Evolutionary conservation across 2,329 filamentous ascomycete genomes (phyloP), one percentile per base, ranked within the genome.

Genomic region (Thielaviopsis euricoi): DNA sequence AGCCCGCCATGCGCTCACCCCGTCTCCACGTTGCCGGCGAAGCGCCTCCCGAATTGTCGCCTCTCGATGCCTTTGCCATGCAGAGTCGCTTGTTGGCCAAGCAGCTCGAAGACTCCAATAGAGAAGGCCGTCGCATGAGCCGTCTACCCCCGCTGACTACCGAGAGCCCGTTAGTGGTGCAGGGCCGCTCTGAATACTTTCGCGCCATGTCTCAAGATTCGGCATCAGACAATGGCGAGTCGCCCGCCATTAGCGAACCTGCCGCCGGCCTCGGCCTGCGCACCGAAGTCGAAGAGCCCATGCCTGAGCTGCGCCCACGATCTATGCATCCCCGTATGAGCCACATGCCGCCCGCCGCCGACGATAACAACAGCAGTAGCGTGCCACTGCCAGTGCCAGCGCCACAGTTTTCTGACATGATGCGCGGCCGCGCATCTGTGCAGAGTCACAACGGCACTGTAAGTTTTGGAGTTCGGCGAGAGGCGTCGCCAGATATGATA

Each of bases 1-100:
- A 58, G 19, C 76, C 76, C 57, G 78, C 80, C n/a, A 70, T 84
- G 37, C 76, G 77, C 62, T 89, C 86, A n/a, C 86, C 86, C 49
- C 83, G 86, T 61, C 73, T 89, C 60, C 85, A 89, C 69, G 77
- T 87, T 59, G 85, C 86, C 59, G 87, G 87, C 61, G 87, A 91
- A 64, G 79, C 86, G 1, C 91, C 93, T 21, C 93, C 93, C 5
- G 87, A 93, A 56, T 77, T 97, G 58, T 97, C 93, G 7, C 93
- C 93, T 12, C 79, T 98, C 63, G 93, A 98, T 76, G 91, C 91
- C 53, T 94, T 98, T 68, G 91, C 91, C 22, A 78, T 91, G 62
- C 91, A 97, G 67, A 94, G 90, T 65, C 85, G 91, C 59, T 74
- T 94, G 64, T 79, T 98, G 55, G 89, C 89, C 46, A 87, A 82